phyloP scores from a whole-genome alignment of 305 asterid genomes.

The Coffea humblotiana region DNA sequence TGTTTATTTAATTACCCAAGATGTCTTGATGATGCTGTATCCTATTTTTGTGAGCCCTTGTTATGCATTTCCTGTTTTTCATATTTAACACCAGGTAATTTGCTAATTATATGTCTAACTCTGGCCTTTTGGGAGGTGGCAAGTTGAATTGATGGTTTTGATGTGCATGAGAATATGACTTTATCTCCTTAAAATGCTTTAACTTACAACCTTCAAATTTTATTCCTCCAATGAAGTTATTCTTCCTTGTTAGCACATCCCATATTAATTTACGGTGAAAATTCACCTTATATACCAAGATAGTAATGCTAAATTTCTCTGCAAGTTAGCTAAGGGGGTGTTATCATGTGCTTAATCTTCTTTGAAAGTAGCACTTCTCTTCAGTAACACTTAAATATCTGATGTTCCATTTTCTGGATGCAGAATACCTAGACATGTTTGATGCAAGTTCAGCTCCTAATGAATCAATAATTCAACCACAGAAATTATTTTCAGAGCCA shows the following conservation, averaged over 20 bases:
- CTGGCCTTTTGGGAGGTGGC: background rate
- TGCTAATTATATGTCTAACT: background rate
- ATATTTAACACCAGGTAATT: background rate
- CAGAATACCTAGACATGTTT: constrained; percentile 86
- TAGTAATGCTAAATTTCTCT: background rate
- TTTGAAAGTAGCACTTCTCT: background rate
- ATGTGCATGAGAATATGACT: background rate
- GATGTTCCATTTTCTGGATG: constrained; percentile 17
- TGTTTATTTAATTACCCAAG: background rate
- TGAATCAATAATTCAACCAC: constrained; percentile 71
- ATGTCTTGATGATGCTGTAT: background rate
- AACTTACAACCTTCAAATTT: background rate
- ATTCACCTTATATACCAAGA: background rate
- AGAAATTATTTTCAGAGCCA: constrained; percentile 79
- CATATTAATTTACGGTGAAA: background rate
- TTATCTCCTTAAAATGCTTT: background rate
- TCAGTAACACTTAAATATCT: constrained; percentile 8
- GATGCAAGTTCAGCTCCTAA: constrained; percentile 88
- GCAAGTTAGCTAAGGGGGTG: background rate
- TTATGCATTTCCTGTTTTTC: background rate
- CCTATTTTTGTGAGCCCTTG: background rate
- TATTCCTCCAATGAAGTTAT: background rate
- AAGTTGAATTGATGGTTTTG: background rate
- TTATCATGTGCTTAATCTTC: background rate
- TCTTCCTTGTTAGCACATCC: background rate